phyloP scores from a whole-genome alignment of 73 alveolate species.

The Strombidium stylifer region DNA sequence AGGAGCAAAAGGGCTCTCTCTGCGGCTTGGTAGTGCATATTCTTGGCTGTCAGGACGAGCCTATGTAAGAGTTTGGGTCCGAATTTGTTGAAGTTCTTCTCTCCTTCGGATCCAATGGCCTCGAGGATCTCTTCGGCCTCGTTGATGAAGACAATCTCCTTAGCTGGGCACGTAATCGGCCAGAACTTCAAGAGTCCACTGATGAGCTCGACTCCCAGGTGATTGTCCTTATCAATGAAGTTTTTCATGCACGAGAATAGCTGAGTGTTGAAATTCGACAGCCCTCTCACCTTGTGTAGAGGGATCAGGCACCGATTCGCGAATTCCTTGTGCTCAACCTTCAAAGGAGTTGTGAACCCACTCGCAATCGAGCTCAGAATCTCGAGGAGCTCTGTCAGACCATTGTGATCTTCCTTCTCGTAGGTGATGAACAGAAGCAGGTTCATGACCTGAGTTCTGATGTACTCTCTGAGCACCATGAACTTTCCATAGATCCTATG shows the following conservation, averaged over 20 bases:
- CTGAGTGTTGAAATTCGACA: slow-evolving; percentile 65
- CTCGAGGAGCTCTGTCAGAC: slow-evolving; percentile 81
- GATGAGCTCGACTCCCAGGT: slow-evolving; percentile 56
- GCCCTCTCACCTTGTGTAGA: slow-evolving; percentile 71
- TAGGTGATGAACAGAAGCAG: slow-evolving; percentile 64
- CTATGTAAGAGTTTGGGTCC: slow-evolving; percentile 34
- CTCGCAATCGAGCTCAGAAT: slow-evolving; percentile 78
- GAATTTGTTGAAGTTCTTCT: slow-evolving; percentile 7
- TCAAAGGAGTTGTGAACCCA: slow-evolving; percentile 84
- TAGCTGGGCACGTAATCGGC: slow-evolving; percentile 83
- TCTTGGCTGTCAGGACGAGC: slow-evolving; percentile 37
- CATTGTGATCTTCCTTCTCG: slow-evolving; percentile 78
- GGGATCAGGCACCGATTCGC: slow-evolving; percentile 72
- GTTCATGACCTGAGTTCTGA: slow-evolving; percentile 67
- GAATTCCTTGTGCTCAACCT: slow-evolving; percentile 84
- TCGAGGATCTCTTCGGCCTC: slow-evolving; percentile 77
- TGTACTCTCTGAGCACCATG: slow-evolving; percentile 67
- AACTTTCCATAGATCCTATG: slow-evolving; percentile 87
- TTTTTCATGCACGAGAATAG: slow-evolving; percentile 69
- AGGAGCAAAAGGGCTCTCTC: slow-evolving; percentile 48
- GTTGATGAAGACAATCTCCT: slow-evolving; percentile 84
- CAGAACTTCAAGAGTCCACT: slow-evolving; percentile 72
- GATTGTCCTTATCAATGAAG: slow-evolving; percentile 71
- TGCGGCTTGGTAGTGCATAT: slow-evolving; percentile 64
- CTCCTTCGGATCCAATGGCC: not conserved